Conservation (phyloP, 2,329 filamentous ascomycete species). For the Sclerotinia trifoliorum region DNA sequence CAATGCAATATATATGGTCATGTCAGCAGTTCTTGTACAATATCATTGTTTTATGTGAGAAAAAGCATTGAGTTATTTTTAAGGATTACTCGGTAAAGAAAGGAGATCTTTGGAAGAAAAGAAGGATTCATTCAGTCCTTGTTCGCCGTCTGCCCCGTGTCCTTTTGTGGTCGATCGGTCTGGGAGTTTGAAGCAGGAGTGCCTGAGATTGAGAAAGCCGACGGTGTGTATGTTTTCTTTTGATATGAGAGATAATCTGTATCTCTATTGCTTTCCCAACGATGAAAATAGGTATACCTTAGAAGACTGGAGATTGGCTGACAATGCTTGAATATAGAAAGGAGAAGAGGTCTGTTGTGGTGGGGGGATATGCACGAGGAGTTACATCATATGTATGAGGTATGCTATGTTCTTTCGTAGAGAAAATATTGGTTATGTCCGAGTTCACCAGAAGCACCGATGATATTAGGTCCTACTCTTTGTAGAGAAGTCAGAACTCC, state of each 20-base stretch:
- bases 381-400: conserved; percentile 4
- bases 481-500: not conserved
- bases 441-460: not conserved
- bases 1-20: conserved; percentile 12
- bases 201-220: not conserved
- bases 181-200: too few species aligned
- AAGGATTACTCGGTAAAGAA: conserved; percentile 14
- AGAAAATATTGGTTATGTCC: not conserved
- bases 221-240: conserved; percentile 11
- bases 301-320: not conserved
- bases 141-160: not conserved
- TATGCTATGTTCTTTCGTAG: not conserved
- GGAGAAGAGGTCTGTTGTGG: not conserved
- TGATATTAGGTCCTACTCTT: not conserved
- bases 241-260: not conserved
- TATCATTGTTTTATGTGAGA: conserved; percentile 10
- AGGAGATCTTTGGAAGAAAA: conserved; percentile 5
- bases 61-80: not conserved
- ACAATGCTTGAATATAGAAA: conserved; percentile 10
- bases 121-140: not conserved
- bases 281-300: not conserved
- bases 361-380: not conserved
- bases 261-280: not conserved
- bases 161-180: not conserved
- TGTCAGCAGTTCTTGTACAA: conserved; percentile 23